Evolutionary conservation across 176 grass and related monocot species (phyloP), one percentile per base, ranked within the genome.

Genomic region (Bromus sterilis): DNA sequence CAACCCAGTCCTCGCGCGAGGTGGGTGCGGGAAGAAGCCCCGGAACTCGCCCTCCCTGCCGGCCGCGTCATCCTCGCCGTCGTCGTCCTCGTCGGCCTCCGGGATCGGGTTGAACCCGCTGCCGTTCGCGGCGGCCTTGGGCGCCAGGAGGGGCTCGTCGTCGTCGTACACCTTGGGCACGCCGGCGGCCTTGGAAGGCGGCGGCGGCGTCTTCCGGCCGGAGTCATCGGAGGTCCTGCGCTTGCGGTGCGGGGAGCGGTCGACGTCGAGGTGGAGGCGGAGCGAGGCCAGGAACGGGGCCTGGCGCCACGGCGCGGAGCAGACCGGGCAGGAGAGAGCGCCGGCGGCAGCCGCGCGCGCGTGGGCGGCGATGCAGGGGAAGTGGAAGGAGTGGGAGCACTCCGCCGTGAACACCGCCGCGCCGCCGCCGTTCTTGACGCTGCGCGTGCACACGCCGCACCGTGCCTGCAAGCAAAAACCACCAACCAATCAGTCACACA

Each of bases 401-500:
- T 99, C 93, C 33, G 93, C 96, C 61, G 96, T 99, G 90, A 99
- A 99, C 62, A 99, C 96, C 26, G 93, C 90, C 66, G 86, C 44
- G 62, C 63, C 77, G 26, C 91, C 96, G 75, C 89, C 75, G 75
- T 77, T 86, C 89, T 90, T 99, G 11, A 93, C 84, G 82, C 93
- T 60, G 29, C 83, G 89, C 4, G 77, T 73, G 81, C 96, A 99
- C 18, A 95, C 83, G 43, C 96, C 86, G 82, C 96, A 99, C 32
- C 86, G 89, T 9, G 77, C 30, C 96, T 99, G 93, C 86, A 82
- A 49, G 2, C 72, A 33, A 30, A 12, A 24, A 14, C 48, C 51
- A 34, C 21, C 10, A 40, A 2, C 8, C 23, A 12, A 9, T 58
- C 8, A 58, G 28, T 66, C 77, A 25, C 11, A 5, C 77, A n/a